These are phyloP conservation scores for Triticum dicoccoides DNA, from an alignment of 176 grass and related monocot species.

Conservation along the genomic window DNA sequence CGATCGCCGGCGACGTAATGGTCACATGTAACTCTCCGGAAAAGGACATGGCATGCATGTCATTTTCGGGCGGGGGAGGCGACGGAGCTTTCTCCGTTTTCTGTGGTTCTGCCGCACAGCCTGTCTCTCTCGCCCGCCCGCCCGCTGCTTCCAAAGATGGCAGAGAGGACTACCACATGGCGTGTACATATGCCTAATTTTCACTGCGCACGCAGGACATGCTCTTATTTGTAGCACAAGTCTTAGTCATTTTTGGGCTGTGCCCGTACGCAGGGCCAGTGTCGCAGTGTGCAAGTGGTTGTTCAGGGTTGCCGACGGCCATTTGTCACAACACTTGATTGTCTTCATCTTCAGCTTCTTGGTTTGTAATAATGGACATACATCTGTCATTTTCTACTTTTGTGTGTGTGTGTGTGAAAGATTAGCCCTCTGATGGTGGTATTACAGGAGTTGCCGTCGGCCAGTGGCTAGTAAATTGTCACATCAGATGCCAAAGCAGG, in stretches of 20 bases:
- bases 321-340: background rate
- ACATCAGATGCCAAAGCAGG: slow-evolving; percentile 49
- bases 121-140: background rate
- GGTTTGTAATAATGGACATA: background rate
- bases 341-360: background rate
- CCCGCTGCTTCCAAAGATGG: background rate
- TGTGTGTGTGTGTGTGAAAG: background rate
- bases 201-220: background rate
- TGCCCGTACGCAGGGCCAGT: too few relatives aligned
- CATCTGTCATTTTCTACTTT: background rate
- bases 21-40: slow-evolving; percentile 14
- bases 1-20: background rate
- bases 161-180: background rate
- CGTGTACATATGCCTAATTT: background rate
- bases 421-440: background rate
- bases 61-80: slow-evolving; percentile 7
- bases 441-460: background rate
- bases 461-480: background rate
- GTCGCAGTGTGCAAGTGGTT: background rate
- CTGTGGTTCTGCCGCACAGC: background rate
- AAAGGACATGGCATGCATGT: slow-evolving; percentile 22
- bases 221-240: background rate
- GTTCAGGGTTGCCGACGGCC: background rate
- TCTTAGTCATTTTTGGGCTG: background rate
- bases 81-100: background rate